These are phyloP conservation scores for Kodamaea sagamina DNA, from an alignment of 805 yeast genomes.

Conservation along the genomic window DNA sequence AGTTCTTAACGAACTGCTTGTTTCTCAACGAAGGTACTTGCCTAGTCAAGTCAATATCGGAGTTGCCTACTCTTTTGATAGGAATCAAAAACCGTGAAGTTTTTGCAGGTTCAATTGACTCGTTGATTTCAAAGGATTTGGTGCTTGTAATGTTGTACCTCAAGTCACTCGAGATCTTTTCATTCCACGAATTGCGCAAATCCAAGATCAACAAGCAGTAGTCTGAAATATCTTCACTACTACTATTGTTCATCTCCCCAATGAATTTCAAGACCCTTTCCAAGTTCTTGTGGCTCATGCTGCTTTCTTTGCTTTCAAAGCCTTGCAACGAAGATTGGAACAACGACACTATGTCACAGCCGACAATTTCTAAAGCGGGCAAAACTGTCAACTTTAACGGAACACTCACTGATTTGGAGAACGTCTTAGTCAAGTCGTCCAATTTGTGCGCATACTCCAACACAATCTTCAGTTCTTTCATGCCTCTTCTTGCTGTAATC, in stretches of 20 bases:
- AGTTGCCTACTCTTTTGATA: conserved; percentile 52
- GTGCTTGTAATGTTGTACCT: conserved; percentile 30
- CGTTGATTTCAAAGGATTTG: conserved; percentile 29
- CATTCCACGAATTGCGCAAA: conserved; percentile 78
- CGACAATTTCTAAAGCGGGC: conserved; percentile 71
- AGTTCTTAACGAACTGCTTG: conserved; percentile 68
- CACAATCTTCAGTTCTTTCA: conserved; percentile 62
- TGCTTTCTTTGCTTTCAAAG: conserved; percentile 11
- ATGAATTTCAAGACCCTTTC: conserved; percentile 32
- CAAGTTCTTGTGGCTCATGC: conserved; percentile 18
- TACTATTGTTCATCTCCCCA: conserved; percentile 21
- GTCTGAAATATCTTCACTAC: conserved; percentile 41
- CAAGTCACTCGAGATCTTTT: conserved; percentile 39
- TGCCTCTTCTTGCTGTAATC: conserved; percentile 71
- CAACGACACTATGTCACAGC: conserved; percentile 73
- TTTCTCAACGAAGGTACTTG: conserved; percentile 72
- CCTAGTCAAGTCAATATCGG: conserved; percentile 42
- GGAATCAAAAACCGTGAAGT: conserved; percentile 69
- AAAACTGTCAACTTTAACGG: conserved; percentile 72
- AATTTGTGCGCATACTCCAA: conserved; percentile 58
- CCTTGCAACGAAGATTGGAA: conserved; percentile 28
- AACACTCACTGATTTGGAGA: conserved; percentile 58
- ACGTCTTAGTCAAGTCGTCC: conserved; percentile 22
- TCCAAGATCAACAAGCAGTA: conserved; percentile 72
- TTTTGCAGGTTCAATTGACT: conserved; percentile 29